These are phyloP conservation scores for Ascochyta lentis DNA, from an alignment of 2,329 filamentous ascomycete species.

Conservation along the genomic window DNA sequence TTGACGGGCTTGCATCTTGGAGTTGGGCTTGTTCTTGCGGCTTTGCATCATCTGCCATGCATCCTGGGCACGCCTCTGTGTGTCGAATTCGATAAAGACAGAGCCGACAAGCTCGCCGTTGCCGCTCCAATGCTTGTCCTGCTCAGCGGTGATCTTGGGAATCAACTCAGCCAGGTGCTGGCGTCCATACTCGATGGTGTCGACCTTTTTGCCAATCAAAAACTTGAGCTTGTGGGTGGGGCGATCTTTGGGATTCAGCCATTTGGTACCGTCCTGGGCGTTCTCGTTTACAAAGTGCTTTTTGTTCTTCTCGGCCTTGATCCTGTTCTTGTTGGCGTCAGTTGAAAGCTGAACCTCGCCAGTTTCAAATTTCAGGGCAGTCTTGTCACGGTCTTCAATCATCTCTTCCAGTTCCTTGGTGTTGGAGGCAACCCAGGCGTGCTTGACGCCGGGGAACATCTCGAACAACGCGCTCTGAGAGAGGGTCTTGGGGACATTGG, in stretches of 20 bases:
- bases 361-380: slow-evolving; percentile 52
- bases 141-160: slow-evolving; percentile 71
- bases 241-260: slow-evolving; percentile 50
- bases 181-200: slow-evolving; percentile 88
- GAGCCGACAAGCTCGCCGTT: slow-evolving; percentile 72
- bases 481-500: slow-evolving; percentile 53
- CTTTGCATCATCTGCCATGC: slow-evolving; percentile 73
- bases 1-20: slow-evolving; percentile 49
- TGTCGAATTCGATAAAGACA: slow-evolving; percentile 87
- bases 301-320: slow-evolving; percentile 65
- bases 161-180: slow-evolving; percentile 75
- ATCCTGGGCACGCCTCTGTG: slow-evolving; percentile 81
- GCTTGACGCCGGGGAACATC: slow-evolving; percentile 50
- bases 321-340: slow-evolving; percentile 68
- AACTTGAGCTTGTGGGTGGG: slow-evolving; percentile 51
- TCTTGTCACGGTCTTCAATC: slow-evolving; percentile 54
- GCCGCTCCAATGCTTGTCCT: slow-evolving; percentile 70
- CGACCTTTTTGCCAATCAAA: slow-evolving; percentile 53
- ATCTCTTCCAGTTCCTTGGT: slow-evolving; percentile 53
- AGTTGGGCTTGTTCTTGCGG: slow-evolving; percentile 44
- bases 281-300: slow-evolving; percentile 53
- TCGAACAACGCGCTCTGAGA: slow-evolving; percentile 50
- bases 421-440: slow-evolving; percentile 57
- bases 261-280: slow-evolving; percentile 52
- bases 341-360: slow-evolving; percentile 54